Conservation (phyloP, 2,329 filamentous ascomycete species). For the Xylaria sp. region DNA sequence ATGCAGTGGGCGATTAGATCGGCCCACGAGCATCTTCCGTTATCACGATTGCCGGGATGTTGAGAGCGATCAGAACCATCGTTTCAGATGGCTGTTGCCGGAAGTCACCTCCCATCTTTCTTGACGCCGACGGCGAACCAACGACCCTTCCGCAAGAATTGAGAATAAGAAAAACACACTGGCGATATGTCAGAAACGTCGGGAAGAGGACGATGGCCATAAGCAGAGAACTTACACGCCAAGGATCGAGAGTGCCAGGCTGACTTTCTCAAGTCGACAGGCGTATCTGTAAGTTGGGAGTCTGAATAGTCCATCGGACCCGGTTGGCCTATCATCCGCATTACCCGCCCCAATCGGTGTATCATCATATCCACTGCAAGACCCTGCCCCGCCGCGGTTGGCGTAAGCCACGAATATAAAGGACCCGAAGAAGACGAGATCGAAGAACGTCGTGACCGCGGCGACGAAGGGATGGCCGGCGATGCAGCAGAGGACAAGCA, state of each 20-base stretch:
- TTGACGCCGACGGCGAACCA: neutral
- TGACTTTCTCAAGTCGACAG: neutral
- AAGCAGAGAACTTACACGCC: neutral
- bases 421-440: conserved; percentile 62
- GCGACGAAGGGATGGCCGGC: conserved; percentile 64
- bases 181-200: neutral
- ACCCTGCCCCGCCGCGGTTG: conserved; percentile 60
- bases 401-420: conserved; percentile 68
- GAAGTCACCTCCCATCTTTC: neutral
- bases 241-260: neutral
- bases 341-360: neutral
- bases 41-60: neutral
- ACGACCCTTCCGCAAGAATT: neutral
- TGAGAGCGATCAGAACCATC: neutral
- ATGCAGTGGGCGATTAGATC: neutral
- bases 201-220: neutral
- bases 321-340: neutral
- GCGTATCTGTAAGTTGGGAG: neutral
- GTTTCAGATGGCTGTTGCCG: neutral
- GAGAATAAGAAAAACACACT: neutral
- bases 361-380: conserved; percentile 50
- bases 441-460: conserved; percentile 52
- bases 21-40: neutral
- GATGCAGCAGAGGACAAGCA: conserved; percentile 65
- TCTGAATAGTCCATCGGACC: neutral